Evolutionary conservation across 139 green algal species (phyloP), one percentile per base, ranked within the genome.

Genomic region (Tetradesmus obliquus): DNA sequence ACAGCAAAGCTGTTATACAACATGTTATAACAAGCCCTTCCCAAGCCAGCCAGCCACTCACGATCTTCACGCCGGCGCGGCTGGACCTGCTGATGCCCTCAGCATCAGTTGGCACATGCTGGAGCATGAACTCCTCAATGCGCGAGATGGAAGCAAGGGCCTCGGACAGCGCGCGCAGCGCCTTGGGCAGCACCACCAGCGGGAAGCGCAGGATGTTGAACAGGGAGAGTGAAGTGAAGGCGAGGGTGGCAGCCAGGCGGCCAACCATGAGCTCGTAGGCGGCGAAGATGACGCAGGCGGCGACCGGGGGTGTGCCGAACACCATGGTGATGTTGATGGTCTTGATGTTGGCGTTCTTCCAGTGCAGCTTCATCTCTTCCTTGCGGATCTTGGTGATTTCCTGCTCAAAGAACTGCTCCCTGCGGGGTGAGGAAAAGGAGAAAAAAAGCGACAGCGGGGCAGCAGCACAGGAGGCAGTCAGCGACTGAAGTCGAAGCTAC

Each of bases 151-250:
- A 92, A 10, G 92, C 92, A 13, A 95, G 82, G 12, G 93, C 95
- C 90, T 96, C 94, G 20, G 92, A 96, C 89, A 91, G 90, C 72
- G 92, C 93, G 53, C 94, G 93, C 88, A 97, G 91, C 1, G 95
- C 95, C 93, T 97, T 97, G 86, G 96, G 96, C 84, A 97, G 95
- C 94, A 97, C 95, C 62, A 97, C 94, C 13, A 98, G 90, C 2
- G 96, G 96, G 92, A 98, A 97, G 89, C 96, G 95, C 87, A 98
- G 91, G 55, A 97, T 95, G 93, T 97, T 97, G 93, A 98, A 98
- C 22, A 98, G 95, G 32, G 96, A 96, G 3, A 98, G 91, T 12
- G 95, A 95, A 79, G 95, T 96, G 95, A 97, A 97, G 80, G 95
- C 96, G 4, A 96, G 93, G 0, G 88, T 87, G 20, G 93, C 88